Evolutionary conservation across 1,284 basidiomycete genomes (phyloP).

Genomic region (Vanrija sp.): DNA sequence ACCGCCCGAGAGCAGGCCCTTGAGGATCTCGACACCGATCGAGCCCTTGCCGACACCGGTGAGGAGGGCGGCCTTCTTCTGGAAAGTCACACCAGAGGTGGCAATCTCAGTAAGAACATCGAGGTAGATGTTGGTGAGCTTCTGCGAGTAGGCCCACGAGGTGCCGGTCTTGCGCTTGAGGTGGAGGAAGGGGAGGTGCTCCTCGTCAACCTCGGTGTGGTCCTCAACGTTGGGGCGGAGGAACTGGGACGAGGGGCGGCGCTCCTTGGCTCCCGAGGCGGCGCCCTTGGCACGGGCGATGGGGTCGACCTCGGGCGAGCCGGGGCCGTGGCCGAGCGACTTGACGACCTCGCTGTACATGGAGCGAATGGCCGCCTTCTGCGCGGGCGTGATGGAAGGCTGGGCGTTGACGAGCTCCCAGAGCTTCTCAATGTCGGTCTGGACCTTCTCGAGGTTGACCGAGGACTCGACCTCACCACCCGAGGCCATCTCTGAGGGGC

Average conservation of each 20-base stretch:
- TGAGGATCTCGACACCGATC: conserved; percentile 95
- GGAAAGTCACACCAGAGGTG: conserved; percentile 94
- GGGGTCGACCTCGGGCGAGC: conserved; percentile 14
- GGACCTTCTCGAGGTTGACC: conserved; percentile 93
- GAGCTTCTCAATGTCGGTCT: conserved; percentile 90
- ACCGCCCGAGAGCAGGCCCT: conserved; percentile 91
- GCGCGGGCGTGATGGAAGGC: conserved; percentile 91
- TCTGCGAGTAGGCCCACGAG: conserved; percentile 94
- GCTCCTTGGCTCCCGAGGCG: conserved; percentile 42
- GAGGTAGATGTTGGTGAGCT: conserved; percentile 90
- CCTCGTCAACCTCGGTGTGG: conserved; percentile 69
- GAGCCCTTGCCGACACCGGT: conserved; percentile 97
- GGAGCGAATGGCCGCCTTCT: conserved; percentile 95
- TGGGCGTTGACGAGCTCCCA: conserved; percentile 97
- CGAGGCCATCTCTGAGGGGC: conserved; percentile 77
- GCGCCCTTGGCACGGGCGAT: conserved; percentile 29
- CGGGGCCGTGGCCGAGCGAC: conserved; percentile 64
- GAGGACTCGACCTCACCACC: conserved; percentile 76
- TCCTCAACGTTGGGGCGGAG: conserved; percentile 76
- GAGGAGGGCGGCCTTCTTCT: conserved; percentile 95
- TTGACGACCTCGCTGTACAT: conserved; percentile 91
- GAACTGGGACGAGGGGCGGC: conserved; percentile 90
- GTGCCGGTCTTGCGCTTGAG: conserved; percentile 96
- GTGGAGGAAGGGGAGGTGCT: conserved; percentile 90
- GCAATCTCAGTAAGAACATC: conserved; percentile 97